Percentiles rank a stretch among this genome's conserved stretches.
Evolutionary conservation across 2,329 filamentous ascomycete species (phyloP).

Genomic region (Nemania abortiva): DNA sequence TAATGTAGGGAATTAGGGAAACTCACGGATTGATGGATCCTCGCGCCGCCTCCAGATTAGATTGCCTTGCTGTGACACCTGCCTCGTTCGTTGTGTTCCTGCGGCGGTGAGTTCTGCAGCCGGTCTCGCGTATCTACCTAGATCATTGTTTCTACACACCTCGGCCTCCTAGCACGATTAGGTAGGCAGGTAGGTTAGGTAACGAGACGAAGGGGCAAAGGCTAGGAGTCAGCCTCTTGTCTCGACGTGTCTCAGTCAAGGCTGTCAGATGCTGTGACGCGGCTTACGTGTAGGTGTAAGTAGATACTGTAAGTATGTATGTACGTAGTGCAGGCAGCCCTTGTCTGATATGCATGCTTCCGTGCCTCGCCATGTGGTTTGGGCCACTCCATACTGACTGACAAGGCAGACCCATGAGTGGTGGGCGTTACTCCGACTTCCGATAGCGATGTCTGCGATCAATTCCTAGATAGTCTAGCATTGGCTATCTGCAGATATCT

Average conservation of each 20-base stretch:
- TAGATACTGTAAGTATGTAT: not conserved
- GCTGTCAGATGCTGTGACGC: not conserved
- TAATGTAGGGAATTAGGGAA: no score
- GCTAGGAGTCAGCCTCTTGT: not conserved
- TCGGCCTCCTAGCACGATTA: no score
- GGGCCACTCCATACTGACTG: not conserved
- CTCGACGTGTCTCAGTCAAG: not conserved
- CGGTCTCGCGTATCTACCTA: conserved; percentile 13
- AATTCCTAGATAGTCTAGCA: not conserved
- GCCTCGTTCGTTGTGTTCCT: conserved; percentile 29
- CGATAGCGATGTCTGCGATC: not conserved
- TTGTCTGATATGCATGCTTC: conserved; percentile 1
- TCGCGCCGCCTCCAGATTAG: not conserved
- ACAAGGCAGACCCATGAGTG: not conserved
- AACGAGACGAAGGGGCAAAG: not conserved
- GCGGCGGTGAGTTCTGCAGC: conserved; percentile 16
- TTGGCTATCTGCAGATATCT: not conserved
- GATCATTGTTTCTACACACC: not conserved
- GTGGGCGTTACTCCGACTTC: not conserved
- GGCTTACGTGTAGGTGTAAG: not conserved
- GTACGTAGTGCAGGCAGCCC: not conserved
- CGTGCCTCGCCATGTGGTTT: not conserved
- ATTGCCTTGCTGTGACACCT: conserved; percentile 30
- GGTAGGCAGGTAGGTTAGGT: not conserved
- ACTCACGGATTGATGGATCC: not conserved